Evolutionary conservation across 139 green algal species (phyloP), one percentile per base, ranked within the genome.

Genomic region (Micromonas commoda): DNA sequence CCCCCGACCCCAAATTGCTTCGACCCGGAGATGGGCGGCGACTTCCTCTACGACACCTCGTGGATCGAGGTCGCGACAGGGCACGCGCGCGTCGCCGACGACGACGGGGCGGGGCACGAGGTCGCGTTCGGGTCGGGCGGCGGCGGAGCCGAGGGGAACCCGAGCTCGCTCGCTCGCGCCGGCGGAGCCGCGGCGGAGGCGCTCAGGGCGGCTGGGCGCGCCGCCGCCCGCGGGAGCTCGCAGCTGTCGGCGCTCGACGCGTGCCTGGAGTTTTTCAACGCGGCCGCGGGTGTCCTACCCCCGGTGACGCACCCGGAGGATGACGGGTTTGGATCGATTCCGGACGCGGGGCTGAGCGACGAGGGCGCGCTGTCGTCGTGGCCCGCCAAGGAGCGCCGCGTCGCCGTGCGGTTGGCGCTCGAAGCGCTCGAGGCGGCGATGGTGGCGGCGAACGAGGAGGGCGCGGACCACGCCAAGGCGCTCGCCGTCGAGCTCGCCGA

Each of bases 41-140:
- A 32, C 5, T 71, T 51, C 28, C 29, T 71, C 28, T 71, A 45
- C 64, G 26, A 71, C 28, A n/a, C 64, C 3, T 16, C 26, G n/a
- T 71, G 64, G 64, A 38, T 71, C 33, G 26, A 33, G 13, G 28
- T 38, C 26, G 64, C 64, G 26, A 51, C 64, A n/a, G 64, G 64
- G 4, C 23, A 29, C 64, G 21, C 29, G n/a, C 13, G 33, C 4
- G 3, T n/a, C 21, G n/a, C 32, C n/a, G 28, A 51, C 5, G n/a
- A 45, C 4, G 32, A 33, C 26, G 64, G 26, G 23, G n/a, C 26
- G 3, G 45, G 45, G 9, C 9, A 57, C 45, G 45, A 57, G 9
- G 45, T 23, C 45, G 45, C 45, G 9, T 57, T 57, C 45, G 45
- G 45, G 9, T n/a, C n/a, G n/a, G n/a, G n/a, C n/a, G n/a, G n/a